Percentiles rank a stretch among this genome's conserved stretches.
Evolutionary conservation across 2,329 filamentous ascomycete species (phyloP).

Genomic region (Cercospora brassicicola): DNA sequence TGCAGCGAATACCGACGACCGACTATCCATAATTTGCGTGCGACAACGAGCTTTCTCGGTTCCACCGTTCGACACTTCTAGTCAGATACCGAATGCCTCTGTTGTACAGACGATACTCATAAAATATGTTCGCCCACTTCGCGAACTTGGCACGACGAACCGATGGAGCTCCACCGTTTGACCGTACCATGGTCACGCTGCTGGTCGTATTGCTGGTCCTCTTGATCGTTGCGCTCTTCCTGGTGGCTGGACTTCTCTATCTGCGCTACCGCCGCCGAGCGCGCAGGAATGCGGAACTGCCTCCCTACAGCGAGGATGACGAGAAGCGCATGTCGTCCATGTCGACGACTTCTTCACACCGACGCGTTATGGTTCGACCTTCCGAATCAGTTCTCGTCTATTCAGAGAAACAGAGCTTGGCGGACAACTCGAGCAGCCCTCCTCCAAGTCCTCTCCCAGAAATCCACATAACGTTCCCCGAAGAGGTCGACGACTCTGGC

Average conservation of each 20-base stretch:
- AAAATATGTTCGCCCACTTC: conserved; percentile 42
- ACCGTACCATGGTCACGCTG: conserved; percentile 67
- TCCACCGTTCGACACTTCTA: not conserved
- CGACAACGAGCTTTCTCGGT: not conserved
- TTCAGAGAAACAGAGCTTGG: conserved; percentile 75
- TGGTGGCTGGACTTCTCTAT: conserved; percentile 68
- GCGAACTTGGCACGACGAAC: conserved; percentile 52
- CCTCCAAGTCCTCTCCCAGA: conserved; percentile 81
- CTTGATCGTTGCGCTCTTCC: conserved; percentile 68
- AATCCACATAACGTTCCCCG: conserved; percentile 97
- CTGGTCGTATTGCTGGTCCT: conserved; percentile 78
- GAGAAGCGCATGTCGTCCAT: conserved; percentile 54
- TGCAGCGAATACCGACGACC: not conserved
- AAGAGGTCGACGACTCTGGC: conserved; percentile 83
- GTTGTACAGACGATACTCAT: conserved; percentile 6
- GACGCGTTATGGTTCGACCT: conserved; percentile 57
- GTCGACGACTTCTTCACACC: conserved; percentile 50
- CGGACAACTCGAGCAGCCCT: conserved; percentile 71
- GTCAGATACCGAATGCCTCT: conserved; percentile 7
- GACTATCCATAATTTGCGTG: not conserved
- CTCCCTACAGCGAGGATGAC: conserved; percentile 59
- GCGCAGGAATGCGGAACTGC: conserved; percentile 58
- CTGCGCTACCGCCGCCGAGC: conserved; percentile 65
- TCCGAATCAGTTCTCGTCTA: conserved; percentile 72
- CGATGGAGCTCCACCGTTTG: conserved; percentile 49